Base-by-base conservation (phyloP, 768 basidiomycete species). In the Ramaria rubella region DNA sequence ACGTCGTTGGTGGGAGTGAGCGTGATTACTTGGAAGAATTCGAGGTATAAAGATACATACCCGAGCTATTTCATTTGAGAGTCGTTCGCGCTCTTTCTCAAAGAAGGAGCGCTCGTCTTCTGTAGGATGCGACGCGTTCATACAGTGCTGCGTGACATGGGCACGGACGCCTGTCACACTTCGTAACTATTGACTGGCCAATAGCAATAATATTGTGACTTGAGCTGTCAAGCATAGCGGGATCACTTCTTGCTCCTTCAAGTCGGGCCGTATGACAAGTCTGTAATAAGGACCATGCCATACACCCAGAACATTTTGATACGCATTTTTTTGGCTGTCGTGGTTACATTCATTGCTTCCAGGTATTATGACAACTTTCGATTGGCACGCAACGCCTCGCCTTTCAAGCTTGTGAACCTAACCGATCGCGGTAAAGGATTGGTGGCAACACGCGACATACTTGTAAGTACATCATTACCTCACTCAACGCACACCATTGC, bases 81-180 rank as follows among this genome's bases (percentile, higher is more conserved):
- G 76, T 52, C 79, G 78, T 57, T 91, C 85, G 60, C 90, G 81
- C 64, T 94, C 90, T 58, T 79, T 79, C 34, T 91, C 87, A 57
- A 93, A 93, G 70, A 87, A 91, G 0, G 81, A 69, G 26, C 58
- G 62, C 21, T 75, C 71, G 30, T 73, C 73, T 26, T 73, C 66
- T 21, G 46, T 27, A 8, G 21, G 43, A 19, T 48, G 43, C n/a
- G 55, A 56, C 45, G 55, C 55, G 55, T 56, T 56, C 55, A 56
- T 56, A 7, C 14, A 45, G 24, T 43, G 44, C 29, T 11, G 45
- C 17, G 45, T 46, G 44, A 56, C 43, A 26, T 11, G 38, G 36
- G n/a, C n/a, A n/a, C n/a, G n/a, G 7, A 44, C 42, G 52, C n/a
- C 21, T 40, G 51, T 52, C 51, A 52, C 51, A 24, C 43, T 19